Base-by-base conservation (phyloP, 768 basidiomycete genomes). In the Butyriboletus loyo region DNA sequence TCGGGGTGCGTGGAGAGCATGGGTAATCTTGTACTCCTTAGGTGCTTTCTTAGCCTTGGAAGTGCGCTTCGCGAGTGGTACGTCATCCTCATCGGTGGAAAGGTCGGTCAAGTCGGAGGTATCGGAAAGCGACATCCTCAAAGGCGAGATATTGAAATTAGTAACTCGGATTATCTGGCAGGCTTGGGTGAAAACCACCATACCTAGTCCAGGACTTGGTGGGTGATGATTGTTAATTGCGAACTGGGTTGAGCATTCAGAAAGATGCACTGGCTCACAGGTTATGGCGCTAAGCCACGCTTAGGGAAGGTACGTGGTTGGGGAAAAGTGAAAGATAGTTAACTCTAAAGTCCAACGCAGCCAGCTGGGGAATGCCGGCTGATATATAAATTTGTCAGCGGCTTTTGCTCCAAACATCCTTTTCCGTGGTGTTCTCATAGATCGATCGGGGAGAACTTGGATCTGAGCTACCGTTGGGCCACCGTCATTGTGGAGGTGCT, bases 81-180 rank as follows among this genome's bases (percentile, higher is more conserved):
- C 53, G 39, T 72, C 69, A 1, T 72, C 73, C 10, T 77, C 77
- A 19, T 72, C 69, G 7, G 67, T 69, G 5, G 74, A 74, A 32
- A 80, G 59, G 39, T 80, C 78, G 19, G 79, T 79, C 38, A 81
- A 64, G 47, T 78, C 77, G 4, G 80, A 80, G 36, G 66, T 46
- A 47, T 77, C 75, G n/a, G 72, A 73, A 28, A 72, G 57, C 28
- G 71, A 69, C 69, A 73, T 72, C 44, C 43, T 54, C 34, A 17
- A 24, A 50, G 13, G 28, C 27, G 28, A 15, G 37, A 31, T 28
- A 13, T 11, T 0, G 15, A 36, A 36, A 48, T 55, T 42, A 44
- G 42, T n/a, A n/a, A n/a, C n/a, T 47, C 7, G 27, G 41, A 21
- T 35, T 21, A 30, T 24, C 36, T 11, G 55, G 25, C 21, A 5